phyloP scores from a whole-genome alignment of 495 filamentous ascomycete species.

The Trypethelium eluteriae region DNA sequence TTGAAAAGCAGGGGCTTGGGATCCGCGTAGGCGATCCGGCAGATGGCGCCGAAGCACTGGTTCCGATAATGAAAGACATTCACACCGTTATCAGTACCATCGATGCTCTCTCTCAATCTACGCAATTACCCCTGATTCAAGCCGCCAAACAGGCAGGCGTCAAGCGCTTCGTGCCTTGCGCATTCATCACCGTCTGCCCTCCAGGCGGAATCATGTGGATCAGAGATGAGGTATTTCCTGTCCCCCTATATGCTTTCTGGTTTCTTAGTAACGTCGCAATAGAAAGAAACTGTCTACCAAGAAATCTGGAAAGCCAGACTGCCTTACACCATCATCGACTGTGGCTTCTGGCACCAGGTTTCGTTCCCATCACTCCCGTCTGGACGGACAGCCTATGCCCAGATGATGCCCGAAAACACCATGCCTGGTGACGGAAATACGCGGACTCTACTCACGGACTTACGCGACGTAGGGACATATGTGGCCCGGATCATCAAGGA shows the following conservation, averaged over 20 bases:
- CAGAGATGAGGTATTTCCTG: constrained; percentile 34
- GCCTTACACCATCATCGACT: constrained; percentile 55
- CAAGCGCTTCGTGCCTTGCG: constrained; percentile 53
- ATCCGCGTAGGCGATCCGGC: background rate
- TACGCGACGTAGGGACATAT: constrained; percentile 50
- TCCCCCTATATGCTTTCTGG: constrained; percentile 14
- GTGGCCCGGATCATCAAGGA: constrained; percentile 50
- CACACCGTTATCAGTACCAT: constrained; percentile 51
- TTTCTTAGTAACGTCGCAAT: constrained; percentile 18
- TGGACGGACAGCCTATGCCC: constrained; percentile 47
- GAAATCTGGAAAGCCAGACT: constrained; percentile 46
- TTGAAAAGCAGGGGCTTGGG: constrained; percentile 18
- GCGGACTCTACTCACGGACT: constrained; percentile 44
- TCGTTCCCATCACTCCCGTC: constrained; percentile 46
- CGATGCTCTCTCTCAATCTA: constrained; percentile 40
- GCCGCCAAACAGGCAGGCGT: constrained; percentile 50
- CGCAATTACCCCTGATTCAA: constrained; percentile 47
- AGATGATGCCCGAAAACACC: constrained; percentile 40
- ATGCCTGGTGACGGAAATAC: constrained; percentile 47
- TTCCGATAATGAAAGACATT: constrained; percentile 30
- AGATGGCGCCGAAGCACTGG: constrained; percentile 1
- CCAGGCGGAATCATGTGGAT: constrained; percentile 27
- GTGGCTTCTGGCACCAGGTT: constrained; percentile 55
- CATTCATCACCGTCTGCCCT: constrained; percentile 44
- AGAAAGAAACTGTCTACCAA: constrained; percentile 52